phyloP scores from a whole-genome alignment of 257 asterid genomes.

The Primulina huaijiensis region DNA sequence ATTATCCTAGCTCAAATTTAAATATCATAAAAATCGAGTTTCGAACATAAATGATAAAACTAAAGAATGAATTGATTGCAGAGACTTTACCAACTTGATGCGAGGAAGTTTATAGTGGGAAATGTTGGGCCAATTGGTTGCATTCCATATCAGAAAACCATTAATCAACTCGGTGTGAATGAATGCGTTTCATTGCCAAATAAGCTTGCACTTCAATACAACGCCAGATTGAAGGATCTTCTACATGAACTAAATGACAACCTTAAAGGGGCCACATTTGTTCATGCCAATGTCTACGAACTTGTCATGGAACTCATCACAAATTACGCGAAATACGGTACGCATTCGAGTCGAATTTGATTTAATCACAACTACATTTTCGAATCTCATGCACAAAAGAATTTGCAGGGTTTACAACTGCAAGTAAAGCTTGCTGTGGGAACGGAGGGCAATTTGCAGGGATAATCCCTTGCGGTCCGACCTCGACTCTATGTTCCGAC shows the following conservation, averaged over 20 bases:
- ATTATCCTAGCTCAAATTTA: too few relatives aligned
- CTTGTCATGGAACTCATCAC: constrained; percentile 90
- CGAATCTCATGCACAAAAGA: too few relatives aligned
- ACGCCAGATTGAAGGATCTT: constrained; percentile 62
- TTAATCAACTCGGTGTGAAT: constrained; percentile 51
- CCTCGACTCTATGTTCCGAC: constrained; percentile 70
- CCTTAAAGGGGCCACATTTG: constrained; percentile 67
- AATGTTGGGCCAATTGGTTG: constrained; percentile 96
- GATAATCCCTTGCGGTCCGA: constrained; percentile 87
- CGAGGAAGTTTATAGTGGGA: constrained; percentile 70
- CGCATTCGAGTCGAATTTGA: background rate
- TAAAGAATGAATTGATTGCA: constrained; percentile 25
- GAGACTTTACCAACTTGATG: constrained; percentile 82
- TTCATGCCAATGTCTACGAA: constrained; percentile 73
- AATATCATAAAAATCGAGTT: too few relatives aligned
- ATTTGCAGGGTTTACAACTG: constrained; percentile 53
- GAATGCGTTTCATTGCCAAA: constrained; percentile 81
- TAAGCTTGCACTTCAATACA: constrained; percentile 73
- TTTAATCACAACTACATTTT: background rate
- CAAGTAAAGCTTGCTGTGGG: constrained; percentile 83
- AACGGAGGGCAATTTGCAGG: constrained; percentile 87
- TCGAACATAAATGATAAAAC: background rate
- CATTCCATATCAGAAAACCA: constrained; percentile 86
- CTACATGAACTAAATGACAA: constrained; percentile 49
- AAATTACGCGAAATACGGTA: constrained; percentile 71